Conservation (phyloP, 352 stramenopile genomes). For the Sclerospora graminicola region DNA sequence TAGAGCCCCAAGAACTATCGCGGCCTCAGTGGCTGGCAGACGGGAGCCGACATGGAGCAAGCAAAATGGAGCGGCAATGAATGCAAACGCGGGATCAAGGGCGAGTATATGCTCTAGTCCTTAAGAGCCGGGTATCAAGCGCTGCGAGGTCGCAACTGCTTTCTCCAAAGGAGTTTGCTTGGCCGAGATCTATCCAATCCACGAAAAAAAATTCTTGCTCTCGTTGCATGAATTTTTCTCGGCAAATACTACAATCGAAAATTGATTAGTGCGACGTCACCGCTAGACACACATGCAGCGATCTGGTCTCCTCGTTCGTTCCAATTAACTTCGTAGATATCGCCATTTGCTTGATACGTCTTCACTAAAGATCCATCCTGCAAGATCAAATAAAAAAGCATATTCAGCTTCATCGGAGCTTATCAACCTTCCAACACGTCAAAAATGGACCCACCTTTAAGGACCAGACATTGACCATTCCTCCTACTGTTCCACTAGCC, state of each 20-base stretch:
- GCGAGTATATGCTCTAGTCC: conserved; percentile 25
- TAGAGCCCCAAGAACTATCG: too few species aligned
- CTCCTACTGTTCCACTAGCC: conserved; percentile 93
- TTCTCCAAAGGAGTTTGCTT: conserved; percentile 6
- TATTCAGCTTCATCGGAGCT: neutral
- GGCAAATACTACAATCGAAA: conserved; percentile 87
- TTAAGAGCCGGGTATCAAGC: conserved; percentile 22
- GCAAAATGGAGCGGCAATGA: conserved; percentile 3
- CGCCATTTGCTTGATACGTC: conserved; percentile 85
- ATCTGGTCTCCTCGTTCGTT: conserved; percentile 86
- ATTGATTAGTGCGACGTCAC: conserved; percentile 83
- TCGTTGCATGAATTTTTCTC: conserved; percentile 20
- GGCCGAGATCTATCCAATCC: conserved; percentile 1
- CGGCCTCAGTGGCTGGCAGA: neutral
- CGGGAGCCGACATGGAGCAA: neutral
- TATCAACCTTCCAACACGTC: neutral
- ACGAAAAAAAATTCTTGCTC: conserved; percentile 11
- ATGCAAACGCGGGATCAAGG: conserved; percentile 11
- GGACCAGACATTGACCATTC: conserved; percentile 97
- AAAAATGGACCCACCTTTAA: conserved; percentile 74
- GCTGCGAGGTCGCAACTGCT: conserved; percentile 13
- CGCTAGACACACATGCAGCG: conserved; percentile 77
- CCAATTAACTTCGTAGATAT: conserved; percentile 99
- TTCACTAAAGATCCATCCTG: conserved; percentile 75
- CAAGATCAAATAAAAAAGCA: neutral